Conservation (phyloP, 768 basidiomycete species). For the Suillus paluster region DNA sequence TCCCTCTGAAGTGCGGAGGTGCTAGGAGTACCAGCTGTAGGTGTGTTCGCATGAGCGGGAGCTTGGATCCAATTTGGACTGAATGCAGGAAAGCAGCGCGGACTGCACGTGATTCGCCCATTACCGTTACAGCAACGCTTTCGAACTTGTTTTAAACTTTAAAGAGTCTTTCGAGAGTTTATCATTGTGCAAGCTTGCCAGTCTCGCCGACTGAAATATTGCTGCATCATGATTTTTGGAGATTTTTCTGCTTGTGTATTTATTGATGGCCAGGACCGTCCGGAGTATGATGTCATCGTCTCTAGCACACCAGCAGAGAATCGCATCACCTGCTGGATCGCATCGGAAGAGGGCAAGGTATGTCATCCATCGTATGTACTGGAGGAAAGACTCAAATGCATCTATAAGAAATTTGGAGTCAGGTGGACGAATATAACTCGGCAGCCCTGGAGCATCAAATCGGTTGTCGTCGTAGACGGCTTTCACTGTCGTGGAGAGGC, state of each 20-base stretch:
- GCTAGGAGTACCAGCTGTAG: not conserved
- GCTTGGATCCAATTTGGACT: no score
- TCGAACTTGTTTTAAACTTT: no score
- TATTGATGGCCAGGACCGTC: slow-evolving; percentile 16
- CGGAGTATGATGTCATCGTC: slow-evolving; percentile 17
- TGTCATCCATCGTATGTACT: not conserved
- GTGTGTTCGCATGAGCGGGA: no score
- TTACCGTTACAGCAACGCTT: no score
- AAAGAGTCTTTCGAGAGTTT: not conserved
- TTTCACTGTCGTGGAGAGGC: accelerated
- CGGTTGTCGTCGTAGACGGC: slow-evolving; percentile 17
- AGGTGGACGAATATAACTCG: slow-evolving; percentile 17
- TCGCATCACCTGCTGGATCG: slow-evolving; percentile 23
- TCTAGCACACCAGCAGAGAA: slow-evolving; percentile 11
- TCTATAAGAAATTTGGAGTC: slow-evolving; percentile 15
- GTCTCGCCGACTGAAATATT: not conserved
- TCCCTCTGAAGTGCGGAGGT: not conserved
- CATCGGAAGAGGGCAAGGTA: slow-evolving; percentile 29
- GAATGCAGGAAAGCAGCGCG: no score
- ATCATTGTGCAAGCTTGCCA: no score
- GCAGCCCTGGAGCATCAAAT: not conserved
- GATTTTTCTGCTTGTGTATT: slow-evolving; percentile 17
- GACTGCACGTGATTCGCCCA: no score
- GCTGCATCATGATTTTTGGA: slow-evolving; percentile 19
- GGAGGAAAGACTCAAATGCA: not conserved